Evolutionary conservation across 208 protist species (phyloP), one percentile per base, ranked within the genome.

Genomic region (Acanthamoeba quina): DNA sequence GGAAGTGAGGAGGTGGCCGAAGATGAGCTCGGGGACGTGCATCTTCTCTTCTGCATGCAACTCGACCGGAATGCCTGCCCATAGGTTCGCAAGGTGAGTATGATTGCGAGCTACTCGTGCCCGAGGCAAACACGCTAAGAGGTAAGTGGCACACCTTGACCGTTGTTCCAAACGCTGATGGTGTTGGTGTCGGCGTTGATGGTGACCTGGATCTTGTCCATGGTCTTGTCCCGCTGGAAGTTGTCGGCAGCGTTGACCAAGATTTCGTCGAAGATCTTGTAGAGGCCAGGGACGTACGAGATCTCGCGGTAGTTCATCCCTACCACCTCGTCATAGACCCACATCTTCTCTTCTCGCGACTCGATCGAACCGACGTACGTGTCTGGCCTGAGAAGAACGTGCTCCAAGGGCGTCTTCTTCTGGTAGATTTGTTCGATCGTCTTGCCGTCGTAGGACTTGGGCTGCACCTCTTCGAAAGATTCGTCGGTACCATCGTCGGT

Each of bases 211-310:
- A 98, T 95, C 13, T 44, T 92, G 56, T 95, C 92, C 96, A 97
- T 97, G 31, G n/a, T 93, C 5, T 52, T 29, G 94, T 99, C 99
- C 26, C 99, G 97, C 94, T 99, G 98, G 90, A 99, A 99, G 96
- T 99, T 99, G 97, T 99, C 99, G 1, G 99, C 98, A 11, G 99
- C 99, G 98, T 99, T 99, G 7, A 99, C 99, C 6, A 99, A 96
- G 95, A 99, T 99, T 97, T 99, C 99, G 96, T 99, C 99, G 94
- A 99, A 99, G 56, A 99, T 99, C 97, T 99, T 99, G 95, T 99
- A 99, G 15, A 99, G 97, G 29, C 98, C 99, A 2, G 99, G 99
- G 3, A 99, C 99, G 97, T 98, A 99, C 7, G 97, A 99, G 92
- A 99, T 98, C 92, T 98, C 98, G 72, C 98, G 97, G 74, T 97